Conservation (phyloP, 202 grass and related monocot species). For the Carex arenaria region DNA sequence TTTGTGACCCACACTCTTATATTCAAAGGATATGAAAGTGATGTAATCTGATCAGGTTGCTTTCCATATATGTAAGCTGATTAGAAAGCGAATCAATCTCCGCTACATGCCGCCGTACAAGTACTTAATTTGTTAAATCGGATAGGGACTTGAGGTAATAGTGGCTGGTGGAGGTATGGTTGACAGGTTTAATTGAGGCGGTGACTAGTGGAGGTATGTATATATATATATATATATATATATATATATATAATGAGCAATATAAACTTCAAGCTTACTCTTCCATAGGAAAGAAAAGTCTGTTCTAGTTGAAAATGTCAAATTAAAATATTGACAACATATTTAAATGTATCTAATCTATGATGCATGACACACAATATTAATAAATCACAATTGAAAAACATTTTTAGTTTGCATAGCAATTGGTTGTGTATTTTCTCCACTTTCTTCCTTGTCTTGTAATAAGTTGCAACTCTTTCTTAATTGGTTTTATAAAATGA, state of each 20-base stretch:
- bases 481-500: too few relatives aligned
- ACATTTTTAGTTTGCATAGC: background rate
- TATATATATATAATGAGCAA: background rate
- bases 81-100: background rate
- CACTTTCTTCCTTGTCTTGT: too few relatives aligned
- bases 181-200: background rate
- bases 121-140: slow-evolving; percentile 3
- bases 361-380: too few relatives aligned
- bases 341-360: too few relatives aligned
- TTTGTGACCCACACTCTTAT: background rate
- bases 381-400: background rate
- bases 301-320: background rate
- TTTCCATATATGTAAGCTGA: background rate
- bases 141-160: background rate
- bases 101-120: background rate
- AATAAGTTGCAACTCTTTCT: too few relatives aligned
- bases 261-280: background rate
- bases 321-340: background rate
- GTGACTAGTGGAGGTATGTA: slow-evolving; percentile 1
- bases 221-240: too few relatives aligned
- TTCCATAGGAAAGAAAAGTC: background rate
- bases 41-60: background rate
- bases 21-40: background rate
- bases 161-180: too few relatives aligned
- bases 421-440: too few relatives aligned